Evolutionary conservation across 768 basidiomycete genomes (phyloP).

Genomic region (Podaxis pistillaris): DNA sequence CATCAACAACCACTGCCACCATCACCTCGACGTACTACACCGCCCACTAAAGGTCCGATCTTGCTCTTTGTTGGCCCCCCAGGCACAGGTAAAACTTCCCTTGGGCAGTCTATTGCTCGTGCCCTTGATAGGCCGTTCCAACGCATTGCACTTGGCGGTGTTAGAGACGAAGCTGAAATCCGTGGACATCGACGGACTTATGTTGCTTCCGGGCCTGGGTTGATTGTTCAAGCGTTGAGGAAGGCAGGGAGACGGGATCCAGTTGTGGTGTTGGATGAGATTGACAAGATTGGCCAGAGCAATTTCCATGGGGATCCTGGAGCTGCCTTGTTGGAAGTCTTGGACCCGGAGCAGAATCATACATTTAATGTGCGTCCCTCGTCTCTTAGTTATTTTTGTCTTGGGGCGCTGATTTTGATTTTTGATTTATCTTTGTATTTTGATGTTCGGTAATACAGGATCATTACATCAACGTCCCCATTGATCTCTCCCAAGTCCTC

Average conservation of each 20-base stretch:
- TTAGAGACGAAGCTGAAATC: conserved; percentile 83
- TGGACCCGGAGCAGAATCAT: conserved; percentile 93
- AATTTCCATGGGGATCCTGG: conserved; percentile 92
- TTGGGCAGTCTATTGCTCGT: conserved; percentile 85
- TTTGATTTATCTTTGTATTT: not conserved
- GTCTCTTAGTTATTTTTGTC: not conserved
- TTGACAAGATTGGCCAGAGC: conserved; percentile 86
- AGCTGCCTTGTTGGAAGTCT: conserved; percentile 86
- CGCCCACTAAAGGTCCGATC: conserved; percentile 15
- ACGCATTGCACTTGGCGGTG: conserved; percentile 88
- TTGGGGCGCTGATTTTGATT: not conserved
- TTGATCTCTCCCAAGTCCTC: conserved; percentile 84
- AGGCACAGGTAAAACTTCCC: conserved; percentile 88
- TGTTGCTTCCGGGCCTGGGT: conserved; percentile 83
- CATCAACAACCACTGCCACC: conserved; percentile 46
- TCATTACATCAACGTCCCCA: conserved; percentile 88
- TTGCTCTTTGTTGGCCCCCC: conserved; percentile 82
- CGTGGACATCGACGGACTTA: conserved; percentile 70
- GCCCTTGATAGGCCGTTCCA: conserved; percentile 86
- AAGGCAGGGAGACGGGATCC: conserved; percentile 81
- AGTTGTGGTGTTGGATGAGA: conserved; percentile 86
- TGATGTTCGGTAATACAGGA: conserved; percentile 38
- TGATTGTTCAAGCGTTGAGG: conserved; percentile 83
- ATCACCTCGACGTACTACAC: not conserved
- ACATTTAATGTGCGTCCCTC: conserved; percentile 48